These are phyloP conservation scores for Panicum virgatum DNA, from an alignment of 202 grass and related monocot species.

Conservation along the genomic window DNA sequence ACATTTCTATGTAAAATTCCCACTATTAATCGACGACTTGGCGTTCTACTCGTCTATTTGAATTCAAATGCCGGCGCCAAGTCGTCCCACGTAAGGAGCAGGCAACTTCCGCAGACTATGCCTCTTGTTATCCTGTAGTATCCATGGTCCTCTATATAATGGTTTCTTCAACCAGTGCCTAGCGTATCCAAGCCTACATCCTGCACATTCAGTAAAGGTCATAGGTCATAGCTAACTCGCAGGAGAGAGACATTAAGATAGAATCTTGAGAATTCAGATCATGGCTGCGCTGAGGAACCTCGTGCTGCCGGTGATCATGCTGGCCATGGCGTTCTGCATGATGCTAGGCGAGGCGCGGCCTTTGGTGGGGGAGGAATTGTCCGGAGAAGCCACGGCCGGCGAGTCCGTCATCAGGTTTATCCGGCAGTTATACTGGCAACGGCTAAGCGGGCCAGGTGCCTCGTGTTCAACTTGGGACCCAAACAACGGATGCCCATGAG, in stretches of 20 bases:
- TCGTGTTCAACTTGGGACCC: constrained; percentile 34
- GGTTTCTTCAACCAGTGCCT: background rate
- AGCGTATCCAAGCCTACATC: background rate
- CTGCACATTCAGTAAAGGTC: background rate
- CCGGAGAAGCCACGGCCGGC: constrained; percentile 1
- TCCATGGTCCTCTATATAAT: background rate
- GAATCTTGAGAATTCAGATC: background rate
- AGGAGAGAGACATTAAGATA: background rate
- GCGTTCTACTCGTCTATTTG: background rate
- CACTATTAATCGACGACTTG: background rate
- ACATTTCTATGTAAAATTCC: no score
- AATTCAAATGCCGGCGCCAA: constrained; percentile 33
- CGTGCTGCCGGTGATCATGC: constrained; percentile 6
- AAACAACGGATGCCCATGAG: constrained; percentile 33
- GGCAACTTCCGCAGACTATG: constrained; percentile 5
- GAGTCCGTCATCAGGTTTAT: constrained; percentile 32
- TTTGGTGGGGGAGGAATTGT: constrained; percentile 1
- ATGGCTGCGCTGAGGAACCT: constrained; percentile 28
- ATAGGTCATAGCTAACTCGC: background rate
- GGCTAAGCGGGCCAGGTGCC: constrained; percentile 14
- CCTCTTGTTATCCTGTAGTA: background rate
- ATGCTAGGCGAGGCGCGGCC: constrained; percentile 37
- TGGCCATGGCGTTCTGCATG: constrained; percentile 2
- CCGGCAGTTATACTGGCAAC: constrained; percentile 34
- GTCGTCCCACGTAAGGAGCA: constrained; percentile 25